phyloP scores from a whole-genome alignment of 1,139 yeast genomes.

The Suhomyces wounanorum region DNA sequence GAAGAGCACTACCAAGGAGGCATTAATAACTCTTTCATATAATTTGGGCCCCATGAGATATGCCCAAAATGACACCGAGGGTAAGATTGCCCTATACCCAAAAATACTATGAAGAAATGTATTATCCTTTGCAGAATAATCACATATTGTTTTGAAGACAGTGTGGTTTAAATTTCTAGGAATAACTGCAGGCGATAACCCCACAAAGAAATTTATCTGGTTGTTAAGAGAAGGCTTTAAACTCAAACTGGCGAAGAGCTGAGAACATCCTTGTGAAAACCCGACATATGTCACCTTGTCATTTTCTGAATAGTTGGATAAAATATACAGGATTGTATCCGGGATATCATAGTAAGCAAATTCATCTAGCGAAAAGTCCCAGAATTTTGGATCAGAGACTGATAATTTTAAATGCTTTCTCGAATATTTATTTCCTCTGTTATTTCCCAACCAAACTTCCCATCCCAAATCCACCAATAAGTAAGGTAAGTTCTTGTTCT shows the following conservation, averaged over 20 bases:
- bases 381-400: conserved; percentile 55
- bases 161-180: conserved; percentile 46
- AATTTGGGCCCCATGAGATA: conserved; percentile 35
- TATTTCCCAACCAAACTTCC: conserved; percentile 42
- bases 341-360: conserved; percentile 85
- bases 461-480: conserved; percentile 34
- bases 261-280: conserved; percentile 51
- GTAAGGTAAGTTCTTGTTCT: conserved; percentile 33
- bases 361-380: conserved; percentile 88
- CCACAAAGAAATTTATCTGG: conserved; percentile 38
- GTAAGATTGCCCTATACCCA: conserved; percentile 46
- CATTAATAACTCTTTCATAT: conserved; percentile 42
- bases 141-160: conserved; percentile 35
- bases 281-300: conserved; percentile 39
- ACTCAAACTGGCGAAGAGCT: conserved; percentile 45
- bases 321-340: conserved; percentile 64
- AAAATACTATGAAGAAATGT: conserved; percentile 39
- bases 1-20: conserved; percentile 37
- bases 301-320: conserved; percentile 10
- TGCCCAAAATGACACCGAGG: conserved; percentile 51
- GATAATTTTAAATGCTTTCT: conserved; percentile 39
- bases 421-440: conserved; percentile 40
- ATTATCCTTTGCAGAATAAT: conserved; percentile 37
- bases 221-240: conserved; percentile 40
- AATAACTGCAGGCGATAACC: conserved; percentile 49